Evolutionary conservation across 305 asterid genomes (phyloP).

Genomic region (Fraxinus angustifolia): DNA sequence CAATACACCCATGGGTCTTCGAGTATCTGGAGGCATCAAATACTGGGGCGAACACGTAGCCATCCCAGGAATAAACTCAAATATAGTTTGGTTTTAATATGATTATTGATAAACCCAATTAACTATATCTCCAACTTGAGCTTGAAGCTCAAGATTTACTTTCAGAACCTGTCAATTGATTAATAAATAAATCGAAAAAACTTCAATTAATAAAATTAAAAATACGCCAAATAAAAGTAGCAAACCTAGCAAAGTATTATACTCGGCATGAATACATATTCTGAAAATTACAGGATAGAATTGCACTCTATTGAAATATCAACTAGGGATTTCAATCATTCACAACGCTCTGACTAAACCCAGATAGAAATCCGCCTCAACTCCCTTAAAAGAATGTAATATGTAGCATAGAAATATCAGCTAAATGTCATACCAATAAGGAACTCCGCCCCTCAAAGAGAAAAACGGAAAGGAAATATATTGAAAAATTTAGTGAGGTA

Average conservation of each 20-base stretch:
- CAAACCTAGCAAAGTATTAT: background rate
- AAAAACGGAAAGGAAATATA: background rate
- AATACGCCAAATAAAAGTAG: background rate
- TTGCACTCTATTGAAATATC: background rate
- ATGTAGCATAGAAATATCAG: background rate
- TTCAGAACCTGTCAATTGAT: slow-evolving; percentile 11
- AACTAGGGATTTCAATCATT: background rate
- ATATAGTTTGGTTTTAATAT: slow-evolving; percentile 13
- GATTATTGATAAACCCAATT: slow-evolving; percentile 26
- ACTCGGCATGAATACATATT: background rate
- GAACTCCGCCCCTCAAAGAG: background rate
- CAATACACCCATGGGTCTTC: slow-evolving; percentile 41
- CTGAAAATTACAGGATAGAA: background rate
- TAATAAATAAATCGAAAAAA: slow-evolving; percentile 4
- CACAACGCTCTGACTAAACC: slow-evolving; percentile 3
- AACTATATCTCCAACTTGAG: slow-evolving; percentile 17
- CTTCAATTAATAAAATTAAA: background rate
- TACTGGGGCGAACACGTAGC: slow-evolving; percentile 59
- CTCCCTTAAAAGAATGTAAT: background rate
- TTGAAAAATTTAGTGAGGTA: background rate
- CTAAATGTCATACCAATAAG: background rate
- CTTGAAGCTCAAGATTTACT: slow-evolving; percentile 13
- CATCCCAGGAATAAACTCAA: slow-evolving; percentile 40
- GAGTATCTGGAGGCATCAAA: slow-evolving; percentile 56
- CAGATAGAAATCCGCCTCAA: slow-evolving; percentile 2